Percentiles rank a stretch among this genome's conserved stretches.
Evolutionary conservation across 1,284 basidiomycete genomes (phyloP).

Genomic region (Fomitopsis palustris): DNA sequence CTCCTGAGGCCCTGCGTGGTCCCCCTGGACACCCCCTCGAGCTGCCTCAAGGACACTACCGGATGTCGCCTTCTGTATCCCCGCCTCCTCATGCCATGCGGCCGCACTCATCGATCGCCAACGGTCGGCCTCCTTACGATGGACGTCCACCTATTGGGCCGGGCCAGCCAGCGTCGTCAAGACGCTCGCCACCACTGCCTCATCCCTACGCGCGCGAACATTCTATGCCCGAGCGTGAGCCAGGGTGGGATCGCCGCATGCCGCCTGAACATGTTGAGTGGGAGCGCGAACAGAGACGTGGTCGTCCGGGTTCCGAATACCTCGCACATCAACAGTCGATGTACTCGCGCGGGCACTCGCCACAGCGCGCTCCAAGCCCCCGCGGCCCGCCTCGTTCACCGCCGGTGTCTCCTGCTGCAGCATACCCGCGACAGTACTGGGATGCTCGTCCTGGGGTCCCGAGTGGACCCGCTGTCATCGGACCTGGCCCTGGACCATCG

Average conservation of each 20-base stretch:
- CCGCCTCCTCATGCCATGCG: slow-evolving; percentile 46
- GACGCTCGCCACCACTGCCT: slow-evolving; percentile 52
- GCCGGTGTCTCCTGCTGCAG: slow-evolving; percentile 51
- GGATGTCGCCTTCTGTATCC: slow-evolving; percentile 47
- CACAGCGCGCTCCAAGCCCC: slow-evolving; percentile 29
- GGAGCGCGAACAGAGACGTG: slow-evolving; percentile 35
- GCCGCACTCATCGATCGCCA: slow-evolving; percentile 42
- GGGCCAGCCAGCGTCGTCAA: slow-evolving; percentile 31
- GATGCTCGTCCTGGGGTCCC: slow-evolving; percentile 18
- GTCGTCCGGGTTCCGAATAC: slow-evolving; percentile 47
- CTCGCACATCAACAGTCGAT: slow-evolving; percentile 25
- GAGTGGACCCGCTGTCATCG: slow-evolving; percentile 13
- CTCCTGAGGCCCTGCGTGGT: slow-evolving; percentile 45
- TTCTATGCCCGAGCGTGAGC: slow-evolving; percentile 39
- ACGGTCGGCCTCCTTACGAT: slow-evolving; percentile 35
- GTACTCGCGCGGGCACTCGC: slow-evolving; percentile 21
- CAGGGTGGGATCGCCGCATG: slow-evolving; percentile 49
- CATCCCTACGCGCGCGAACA: slow-evolving; percentile 47
- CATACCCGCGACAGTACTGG: slow-evolving; percentile 23
- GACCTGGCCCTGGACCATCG: slow-evolving; percentile 10
- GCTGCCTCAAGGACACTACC: slow-evolving; percentile 46
- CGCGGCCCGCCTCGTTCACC: slow-evolving; percentile 32
- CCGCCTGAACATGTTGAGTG: slow-evolving; percentile 24
- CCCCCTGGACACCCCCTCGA: slow-evolving; percentile 43
- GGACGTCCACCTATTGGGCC: slow-evolving; percentile 51